Conservation (phyloP, 495 filamentous ascomycete genomes). For the Trichoderma erinaceum region DNA sequence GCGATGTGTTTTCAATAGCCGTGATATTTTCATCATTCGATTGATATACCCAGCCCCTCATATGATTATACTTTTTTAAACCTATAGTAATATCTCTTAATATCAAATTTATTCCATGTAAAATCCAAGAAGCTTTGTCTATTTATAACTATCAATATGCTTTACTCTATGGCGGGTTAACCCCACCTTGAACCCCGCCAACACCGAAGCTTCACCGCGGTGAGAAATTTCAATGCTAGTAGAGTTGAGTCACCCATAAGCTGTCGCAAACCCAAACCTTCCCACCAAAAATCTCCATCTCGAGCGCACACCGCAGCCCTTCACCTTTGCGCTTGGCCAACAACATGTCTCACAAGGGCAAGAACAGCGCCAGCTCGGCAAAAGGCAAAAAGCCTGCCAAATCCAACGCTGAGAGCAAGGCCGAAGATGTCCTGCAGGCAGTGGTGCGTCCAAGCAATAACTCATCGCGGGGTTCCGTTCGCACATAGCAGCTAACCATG, state of each 20-base stretch:
- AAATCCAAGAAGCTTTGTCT: no score
- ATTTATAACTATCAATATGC: not conserved
- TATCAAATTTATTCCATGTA: no score
- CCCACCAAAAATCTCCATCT: constrained; percentile 4
- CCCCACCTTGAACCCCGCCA: not conserved
- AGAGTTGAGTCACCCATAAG: not conserved
- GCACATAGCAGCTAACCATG: constrained; percentile 19
- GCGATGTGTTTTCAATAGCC: not conserved
- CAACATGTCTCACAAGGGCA: constrained; percentile 42
- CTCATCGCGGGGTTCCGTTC: constrained; percentile 19
- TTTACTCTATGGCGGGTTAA: not conserved
- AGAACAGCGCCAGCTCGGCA: constrained; percentile 33
- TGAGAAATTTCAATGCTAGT: constrained; percentile 10
- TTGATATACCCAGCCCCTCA: no score
- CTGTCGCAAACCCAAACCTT: not conserved
- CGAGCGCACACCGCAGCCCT: not conserved
- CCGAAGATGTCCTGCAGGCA: constrained; percentile 85
- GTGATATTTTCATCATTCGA: no score
- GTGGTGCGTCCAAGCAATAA: constrained; percentile 52
- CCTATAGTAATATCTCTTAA: no score
- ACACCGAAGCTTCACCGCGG: constrained; percentile 12
- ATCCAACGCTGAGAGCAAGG: constrained; percentile 50
- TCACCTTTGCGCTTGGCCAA: not conserved
- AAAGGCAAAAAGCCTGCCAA: constrained; percentile 53
- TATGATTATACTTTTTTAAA: no score